Base-by-base conservation (phyloP, 2,329 filamentous ascomycete genomes). In the Drechslerella coelobrocha region DNA sequence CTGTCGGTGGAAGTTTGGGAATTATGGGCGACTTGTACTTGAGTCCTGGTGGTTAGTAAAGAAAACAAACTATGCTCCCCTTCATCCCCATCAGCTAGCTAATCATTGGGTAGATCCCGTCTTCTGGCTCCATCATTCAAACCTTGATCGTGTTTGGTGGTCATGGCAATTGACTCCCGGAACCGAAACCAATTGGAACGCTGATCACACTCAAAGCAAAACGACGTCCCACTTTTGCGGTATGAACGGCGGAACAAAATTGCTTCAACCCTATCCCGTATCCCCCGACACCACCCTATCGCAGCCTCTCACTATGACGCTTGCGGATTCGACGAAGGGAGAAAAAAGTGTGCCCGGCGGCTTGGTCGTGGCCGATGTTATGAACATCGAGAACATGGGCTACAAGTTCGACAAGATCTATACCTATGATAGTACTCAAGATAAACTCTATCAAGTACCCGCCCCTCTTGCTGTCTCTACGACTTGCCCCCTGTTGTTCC, bases 1-100 rank as follows among this genome's bases (percentile, higher is more conserved):
- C 76, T 51, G 75, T 79, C 17, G 78, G 78, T n/a, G 78, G 78
- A 21, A 76, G 73, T 3, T 55, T 78, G 12, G 77, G 78, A 1
- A 75, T 71, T 26, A 76, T 77, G 48, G 78, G 77, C 8, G 75
- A 78, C 73, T 74, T 77, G n/a, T 74, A 74, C n/a, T 75, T 78
- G 27, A 77, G 76, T 27, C 79, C 78, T 19, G 78, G 75, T 31
- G 76, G 74, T 73, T 62, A 74, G 72, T 74, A 65, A 9, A 34
- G 3, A 34, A 24, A 24, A 9, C 60, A 1, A 37, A 41, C 6
- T 50, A 57, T 55, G 73, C 47, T 68, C 45, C 17, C n/a, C 2
- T 37, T 9, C 12, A 17, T 17, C 24, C 17, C 4, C 10, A 2
- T 12, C 17, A 7, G 23, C 21, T 14, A 17, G 24, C 55, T 60